A percentile compares a stretch with the other conserved stretches of the same genome.
Evolutionary conservation across 208 protist species (phyloP).

Genomic region (Acanthamoeba comandoni): DNA sequence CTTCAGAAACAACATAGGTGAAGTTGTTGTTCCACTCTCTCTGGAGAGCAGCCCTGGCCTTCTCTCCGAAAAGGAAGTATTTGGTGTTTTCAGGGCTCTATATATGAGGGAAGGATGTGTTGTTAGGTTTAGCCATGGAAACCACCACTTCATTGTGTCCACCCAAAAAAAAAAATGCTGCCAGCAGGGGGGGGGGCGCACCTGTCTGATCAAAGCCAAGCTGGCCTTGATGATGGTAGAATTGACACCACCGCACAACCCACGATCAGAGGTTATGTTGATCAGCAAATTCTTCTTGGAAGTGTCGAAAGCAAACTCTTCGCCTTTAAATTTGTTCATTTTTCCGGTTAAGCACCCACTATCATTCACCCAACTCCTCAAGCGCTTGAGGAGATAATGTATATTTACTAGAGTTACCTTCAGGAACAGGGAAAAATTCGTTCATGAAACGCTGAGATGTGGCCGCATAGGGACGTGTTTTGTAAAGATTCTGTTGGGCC

Average conservation of each 20-base stretch:
- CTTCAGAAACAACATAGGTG: conserved; percentile 41
- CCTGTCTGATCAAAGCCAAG: conserved; percentile 7
- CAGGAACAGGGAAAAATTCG: conserved; percentile 43
- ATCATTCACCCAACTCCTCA: no score
- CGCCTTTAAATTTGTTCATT: no score
- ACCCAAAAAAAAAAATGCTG: no score
- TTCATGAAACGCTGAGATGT: conserved; percentile 57
- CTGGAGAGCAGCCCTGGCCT: conserved; percentile 69
- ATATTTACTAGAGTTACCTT: no score
- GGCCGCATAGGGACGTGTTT: conserved; percentile 25
- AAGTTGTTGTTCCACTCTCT: conserved; percentile 58
- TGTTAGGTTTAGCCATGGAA: no score
- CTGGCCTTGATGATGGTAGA: conserved; percentile 73
- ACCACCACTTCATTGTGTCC: no score
- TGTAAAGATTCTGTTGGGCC: conserved; percentile 76
- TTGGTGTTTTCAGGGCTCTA: conserved; percentile 47
- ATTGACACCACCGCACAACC: conserved; percentile 86
- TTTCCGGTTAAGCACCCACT: no score
- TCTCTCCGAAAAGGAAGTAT: conserved; percentile 75
- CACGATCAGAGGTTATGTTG: conserved; percentile 83
- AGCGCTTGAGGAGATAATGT: no score
- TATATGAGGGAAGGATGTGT: no score
- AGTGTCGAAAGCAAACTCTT: no score
- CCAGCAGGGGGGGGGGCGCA: no score
- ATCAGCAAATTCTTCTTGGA: conserved; percentile 78